Conservation (phyloP, 257 asterid species). For the Plectranthus barbatus region DNA sequence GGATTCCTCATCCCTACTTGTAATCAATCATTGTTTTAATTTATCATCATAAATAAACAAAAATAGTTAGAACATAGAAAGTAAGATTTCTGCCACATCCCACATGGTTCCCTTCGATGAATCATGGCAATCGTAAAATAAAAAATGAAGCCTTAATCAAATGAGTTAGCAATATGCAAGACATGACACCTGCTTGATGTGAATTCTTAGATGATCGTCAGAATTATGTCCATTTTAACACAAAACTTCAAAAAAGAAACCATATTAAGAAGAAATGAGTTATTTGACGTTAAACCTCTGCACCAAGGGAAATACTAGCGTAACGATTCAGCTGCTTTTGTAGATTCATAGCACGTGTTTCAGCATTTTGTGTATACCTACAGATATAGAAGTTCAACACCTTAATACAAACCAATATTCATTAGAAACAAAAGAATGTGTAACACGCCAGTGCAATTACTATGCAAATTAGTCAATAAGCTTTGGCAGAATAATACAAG, state of each 20-base stretch:
- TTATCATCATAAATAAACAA: neutral
- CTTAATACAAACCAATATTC: conserved; percentile 12
- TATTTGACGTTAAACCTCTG: conserved; percentile 52
- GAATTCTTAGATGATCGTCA: neutral
- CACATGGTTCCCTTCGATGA: neutral
- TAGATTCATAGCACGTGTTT: conserved; percentile 48
- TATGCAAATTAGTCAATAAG: neutral
- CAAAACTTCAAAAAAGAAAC: neutral
- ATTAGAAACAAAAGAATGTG: neutral
- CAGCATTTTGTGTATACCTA: conserved; percentile 73
- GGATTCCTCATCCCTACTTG: neutral
- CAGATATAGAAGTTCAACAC: conserved; percentile 10
- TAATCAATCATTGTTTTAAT: neutral
- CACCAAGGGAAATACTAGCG: conserved; percentile 65
- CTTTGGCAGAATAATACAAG: neutral
- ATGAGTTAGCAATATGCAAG: neutral
- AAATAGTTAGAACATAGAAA: neutral
- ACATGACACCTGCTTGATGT: neutral
- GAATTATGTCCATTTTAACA: neutral
- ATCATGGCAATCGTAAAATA: neutral
- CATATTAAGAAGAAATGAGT: neutral
- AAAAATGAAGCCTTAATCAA: neutral
- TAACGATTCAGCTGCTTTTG: conserved; percentile 80
- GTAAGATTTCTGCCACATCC: neutral
- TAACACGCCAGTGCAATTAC: neutral